Evolutionary conservation across 2,329 filamentous ascomycete species (phyloP), one percentile per base, ranked within the genome.

Genomic region (Zarea fungicola): DNA sequence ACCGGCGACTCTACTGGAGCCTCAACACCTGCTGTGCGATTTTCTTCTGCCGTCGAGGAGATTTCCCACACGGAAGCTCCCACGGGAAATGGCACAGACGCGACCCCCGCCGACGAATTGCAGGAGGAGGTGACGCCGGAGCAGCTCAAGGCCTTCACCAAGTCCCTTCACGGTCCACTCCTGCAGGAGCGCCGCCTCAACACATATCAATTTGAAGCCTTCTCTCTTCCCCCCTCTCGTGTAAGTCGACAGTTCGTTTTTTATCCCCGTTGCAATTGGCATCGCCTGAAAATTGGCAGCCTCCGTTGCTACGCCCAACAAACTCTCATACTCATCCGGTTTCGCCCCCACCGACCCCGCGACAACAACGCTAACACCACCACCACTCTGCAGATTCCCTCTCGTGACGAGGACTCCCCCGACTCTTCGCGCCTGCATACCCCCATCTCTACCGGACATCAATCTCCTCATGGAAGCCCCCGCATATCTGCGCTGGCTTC

Each of bases 151-250:
- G 83, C 82, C 52, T 72, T 96, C 53, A 84, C 87, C 43, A 80
- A 83, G 57, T 84, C 81, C 21, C 73, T 95, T 22, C 85, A 89
- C 55, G 81, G 82, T 54, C 78, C 83, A 40, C 82, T 85, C 58
- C 76, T 96, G 53, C 91, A 96, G 70, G 85, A 91, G 59, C 79
- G 83, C 50, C 82, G 91, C 55, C 81, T 95, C 74, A 87, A 86
- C 63, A 88, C 90, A 63, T 95, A 89, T 68, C 84, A 86, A 36
- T 97, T 91, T 62, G 91, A 96, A 64, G 85, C 92, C 28, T 84
- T 96, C 55, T 97, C 93, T 29, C 75, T 97, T 45, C 92, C 93
- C 31, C 77, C 81, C 26, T 92, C 89, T 39, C 80, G 88, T 69
- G 89, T 92, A 82, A 69, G 85, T 78, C 31, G 21, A 50, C 52